Evolutionary conservation across 108 stramenopile species (phyloP).

Genomic region (Nitzschia inconspicua): DNA sequence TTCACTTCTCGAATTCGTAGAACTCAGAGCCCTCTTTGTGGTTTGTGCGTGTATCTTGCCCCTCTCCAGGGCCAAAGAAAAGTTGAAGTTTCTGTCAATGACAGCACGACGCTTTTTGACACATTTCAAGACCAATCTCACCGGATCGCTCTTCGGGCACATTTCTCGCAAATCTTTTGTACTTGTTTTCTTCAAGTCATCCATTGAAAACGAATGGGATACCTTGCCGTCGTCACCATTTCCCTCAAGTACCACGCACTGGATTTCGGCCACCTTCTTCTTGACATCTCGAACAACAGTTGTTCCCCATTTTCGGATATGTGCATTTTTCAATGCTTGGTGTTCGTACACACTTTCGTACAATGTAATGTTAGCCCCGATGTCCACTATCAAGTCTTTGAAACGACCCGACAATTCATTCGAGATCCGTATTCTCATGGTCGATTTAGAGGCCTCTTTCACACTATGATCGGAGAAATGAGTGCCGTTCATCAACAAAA

Average conservation of each 20-base stretch:
- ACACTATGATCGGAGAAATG: background rate
- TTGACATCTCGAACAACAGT: conserved; percentile 21
- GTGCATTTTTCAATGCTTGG: conserved; percentile 15
- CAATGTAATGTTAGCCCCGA: background rate
- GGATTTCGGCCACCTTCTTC: conserved; percentile 9
- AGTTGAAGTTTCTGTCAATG: too few relatives aligned
- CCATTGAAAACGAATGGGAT: background rate
- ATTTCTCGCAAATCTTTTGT: conserved; percentile 6
- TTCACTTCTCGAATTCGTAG: too few relatives aligned
- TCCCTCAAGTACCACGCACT: conserved; percentile 3
- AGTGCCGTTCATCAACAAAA: background rate
- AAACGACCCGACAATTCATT: conserved; percentile 18
- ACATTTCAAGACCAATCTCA: background rate
- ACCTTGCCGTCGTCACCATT: background rate
- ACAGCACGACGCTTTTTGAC: conserved; percentile 1
- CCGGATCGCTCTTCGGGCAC: conserved; percentile 2
- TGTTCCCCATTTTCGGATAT: conserved; percentile 30
- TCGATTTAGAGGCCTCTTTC: background rate
- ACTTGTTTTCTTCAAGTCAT: background rate
- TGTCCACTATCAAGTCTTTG: conserved; percentile 18
- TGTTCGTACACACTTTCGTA: conserved; percentile 25
- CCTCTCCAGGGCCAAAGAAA: too few relatives aligned
- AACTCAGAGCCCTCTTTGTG: too few relatives aligned
- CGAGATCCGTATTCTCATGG: conserved; percentile 9
- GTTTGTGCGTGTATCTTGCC: too few relatives aligned